Evolutionary conservation across 371 early-diverging fungal species (phyloP).

Genomic region (Mucor ambiguus): DNA sequence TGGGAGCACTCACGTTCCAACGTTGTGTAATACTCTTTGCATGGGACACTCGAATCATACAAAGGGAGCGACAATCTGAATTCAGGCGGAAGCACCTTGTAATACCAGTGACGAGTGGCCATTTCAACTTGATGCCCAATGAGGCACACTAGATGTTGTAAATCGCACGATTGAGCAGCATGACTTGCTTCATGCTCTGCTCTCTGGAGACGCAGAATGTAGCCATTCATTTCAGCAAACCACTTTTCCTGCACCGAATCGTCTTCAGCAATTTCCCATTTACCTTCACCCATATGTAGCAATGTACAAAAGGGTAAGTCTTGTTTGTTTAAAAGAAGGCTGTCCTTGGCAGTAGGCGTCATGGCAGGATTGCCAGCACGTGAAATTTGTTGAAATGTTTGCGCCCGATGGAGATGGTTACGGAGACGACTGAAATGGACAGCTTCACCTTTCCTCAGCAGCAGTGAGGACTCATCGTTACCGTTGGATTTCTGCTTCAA

Average conservation of each 20-base stretch:
- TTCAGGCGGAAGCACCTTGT: slow-evolving; percentile 26
- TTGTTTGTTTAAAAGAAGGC: neutral
- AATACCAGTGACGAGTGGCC: slow-evolving; percentile 46
- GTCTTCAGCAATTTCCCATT: slow-evolving; percentile 19
- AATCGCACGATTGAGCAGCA: slow-evolving; percentile 21
- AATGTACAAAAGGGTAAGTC: slow-evolving; percentile 26
- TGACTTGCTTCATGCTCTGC: slow-evolving; percentile 19
- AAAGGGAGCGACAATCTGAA: slow-evolving; percentile 34
- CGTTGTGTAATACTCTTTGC: slow-evolving; percentile 11
- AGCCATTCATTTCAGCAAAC: slow-evolving; percentile 22
- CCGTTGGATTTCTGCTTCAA: neutral
- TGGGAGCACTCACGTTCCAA: slow-evolving; percentile 26
- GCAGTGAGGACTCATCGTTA: neutral
- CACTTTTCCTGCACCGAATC: slow-evolving; percentile 22
- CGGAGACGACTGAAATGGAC: slow-evolving; percentile 18
- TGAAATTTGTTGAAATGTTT: slow-evolving; percentile 22
- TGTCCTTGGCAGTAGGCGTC: neutral
- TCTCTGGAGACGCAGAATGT: slow-evolving; percentile 20
- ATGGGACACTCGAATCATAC: slow-evolving; percentile 30
- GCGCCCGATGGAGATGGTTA: slow-evolving; percentile 25
- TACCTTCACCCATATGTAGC: slow-evolving; percentile 19
- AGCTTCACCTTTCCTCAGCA: slow-evolving; percentile 13
- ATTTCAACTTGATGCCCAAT: slow-evolving; percentile 43
- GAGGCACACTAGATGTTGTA: slow-evolving; percentile 23
- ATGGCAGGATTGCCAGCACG: neutral